A percentile compares a stretch with the other conserved stretches of the same genome.
Evolutionary conservation across 2,329 filamentous ascomycete species (phyloP).

Genomic region (Cercospora janseana): DNA sequence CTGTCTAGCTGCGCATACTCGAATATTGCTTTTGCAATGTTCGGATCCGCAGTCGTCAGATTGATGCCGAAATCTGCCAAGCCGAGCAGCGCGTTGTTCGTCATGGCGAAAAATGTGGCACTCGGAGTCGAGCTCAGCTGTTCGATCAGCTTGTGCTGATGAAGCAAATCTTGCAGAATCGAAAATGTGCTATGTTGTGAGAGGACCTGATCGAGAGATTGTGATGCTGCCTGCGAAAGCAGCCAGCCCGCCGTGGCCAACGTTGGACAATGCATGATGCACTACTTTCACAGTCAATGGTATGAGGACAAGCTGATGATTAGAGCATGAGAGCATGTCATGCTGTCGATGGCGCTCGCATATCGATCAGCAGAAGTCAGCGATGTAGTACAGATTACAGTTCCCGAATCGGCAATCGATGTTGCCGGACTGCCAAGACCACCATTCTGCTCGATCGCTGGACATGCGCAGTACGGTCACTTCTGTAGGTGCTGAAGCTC

Average conservation of each 20-base stretch:
- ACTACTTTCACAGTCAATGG: no score
- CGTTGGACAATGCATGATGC: background rate
- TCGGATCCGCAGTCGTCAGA: slow-evolving; percentile 20
- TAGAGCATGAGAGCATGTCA: no score
- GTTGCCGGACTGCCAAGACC: background rate
- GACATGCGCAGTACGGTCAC: no score
- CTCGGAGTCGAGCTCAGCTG: slow-evolving; percentile 15
- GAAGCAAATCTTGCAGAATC: slow-evolving; percentile 19
- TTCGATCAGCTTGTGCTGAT: slow-evolving; percentile 18
- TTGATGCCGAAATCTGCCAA: slow-evolving; percentile 23
- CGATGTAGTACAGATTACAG: background rate
- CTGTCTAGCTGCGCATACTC: slow-evolving; percentile 23
- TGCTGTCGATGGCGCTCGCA: no score
- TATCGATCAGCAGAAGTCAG: background rate
- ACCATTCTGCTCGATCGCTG: background rate
- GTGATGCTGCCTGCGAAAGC: background rate
- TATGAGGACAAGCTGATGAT: background rate
- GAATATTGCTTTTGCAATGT: slow-evolving; percentile 21
- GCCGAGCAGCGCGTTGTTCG: slow-evolving; percentile 13
- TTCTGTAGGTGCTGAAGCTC: no score
- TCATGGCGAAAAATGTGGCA: slow-evolving; percentile 23
- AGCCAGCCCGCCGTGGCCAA: background rate
- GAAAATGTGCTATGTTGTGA: slow-evolving; percentile 14
- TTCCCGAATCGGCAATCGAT: slow-evolving; percentile 6
- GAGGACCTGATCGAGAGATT: slow-evolving; percentile 8